These are phyloP conservation scores for Daldinia eschscholtzii DNA, from an alignment of 2,329 filamentous ascomycete species.

Conservation along the genomic window DNA sequence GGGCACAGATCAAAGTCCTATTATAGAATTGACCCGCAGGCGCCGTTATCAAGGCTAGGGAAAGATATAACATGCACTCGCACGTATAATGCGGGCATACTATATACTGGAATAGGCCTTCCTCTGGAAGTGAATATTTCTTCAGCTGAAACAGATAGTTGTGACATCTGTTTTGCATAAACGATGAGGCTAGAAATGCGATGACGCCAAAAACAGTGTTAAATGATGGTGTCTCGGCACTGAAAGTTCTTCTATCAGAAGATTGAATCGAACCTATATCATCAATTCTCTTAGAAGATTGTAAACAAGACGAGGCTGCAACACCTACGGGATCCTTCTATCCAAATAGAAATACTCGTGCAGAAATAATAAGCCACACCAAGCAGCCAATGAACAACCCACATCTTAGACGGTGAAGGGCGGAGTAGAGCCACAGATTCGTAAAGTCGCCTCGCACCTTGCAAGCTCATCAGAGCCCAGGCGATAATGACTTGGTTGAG, in stretches of 20 bases:
- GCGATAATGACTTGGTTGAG: slow-evolving; percentile 72
- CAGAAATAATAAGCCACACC: slow-evolving; percentile 82
- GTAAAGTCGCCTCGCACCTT: slow-evolving; percentile 80
- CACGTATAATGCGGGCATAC: slow-evolving; percentile 93
- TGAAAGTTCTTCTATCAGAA: slow-evolving; percentile 38
- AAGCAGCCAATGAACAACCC: slow-evolving; percentile 83
- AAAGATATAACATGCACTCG: slow-evolving; percentile 86
- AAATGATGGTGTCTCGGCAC: slow-evolving; percentile 53
- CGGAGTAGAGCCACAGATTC: slow-evolving; percentile 77
- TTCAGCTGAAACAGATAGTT: slow-evolving; percentile 75
- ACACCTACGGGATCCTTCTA: slow-evolving; percentile 79
- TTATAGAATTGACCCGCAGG: slow-evolving; percentile 76
- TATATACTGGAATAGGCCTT: slow-evolving; percentile 77
- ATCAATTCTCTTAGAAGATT: slow-evolving; percentile 24
- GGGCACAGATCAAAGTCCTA: slow-evolving; percentile 76
- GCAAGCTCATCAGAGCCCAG: slow-evolving; percentile 80
- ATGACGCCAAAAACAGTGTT: slow-evolving; percentile 69
- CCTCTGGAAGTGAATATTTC: slow-evolving; percentile 85
- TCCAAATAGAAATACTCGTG: slow-evolving; percentile 83
- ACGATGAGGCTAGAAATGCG: slow-evolving; percentile 77
- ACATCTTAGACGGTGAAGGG: slow-evolving; percentile 82
- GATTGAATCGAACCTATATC: slow-evolving; percentile 53
- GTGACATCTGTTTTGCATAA: slow-evolving; percentile 81
- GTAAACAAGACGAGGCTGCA: slow-evolving; percentile 4
- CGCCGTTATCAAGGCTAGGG: slow-evolving; percentile 80